These are phyloP conservation scores for Dovyalis caffra DNA, from an alignment of 345 rosid species.

Conservation along the genomic window DNA sequence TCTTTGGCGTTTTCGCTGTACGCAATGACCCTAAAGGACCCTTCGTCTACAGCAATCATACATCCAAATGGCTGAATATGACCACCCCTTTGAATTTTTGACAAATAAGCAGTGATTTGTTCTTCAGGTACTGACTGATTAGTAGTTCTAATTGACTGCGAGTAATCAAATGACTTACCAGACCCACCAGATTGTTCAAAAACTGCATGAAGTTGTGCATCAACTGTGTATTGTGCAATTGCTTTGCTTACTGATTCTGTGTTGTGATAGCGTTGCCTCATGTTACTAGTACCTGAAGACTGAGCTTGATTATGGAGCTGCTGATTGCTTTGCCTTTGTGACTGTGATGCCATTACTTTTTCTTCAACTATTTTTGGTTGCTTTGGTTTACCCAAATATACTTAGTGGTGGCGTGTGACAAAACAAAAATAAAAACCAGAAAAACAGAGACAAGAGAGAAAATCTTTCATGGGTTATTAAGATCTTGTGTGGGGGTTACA, in stretches of 20 bases:
- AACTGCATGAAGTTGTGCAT: constrained; percentile 90
- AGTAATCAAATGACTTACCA: constrained; percentile 83
- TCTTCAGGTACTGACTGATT: constrained; percentile 69
- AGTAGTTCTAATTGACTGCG: constrained; percentile 62
- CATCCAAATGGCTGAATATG: constrained; percentile 94
- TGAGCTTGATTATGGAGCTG: constrained; percentile 20
- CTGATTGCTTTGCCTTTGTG: constrained; percentile 18
- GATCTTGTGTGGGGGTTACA: neutral
- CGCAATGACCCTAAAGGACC: constrained; percentile 60
- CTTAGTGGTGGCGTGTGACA: neutral
- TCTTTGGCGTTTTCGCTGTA: constrained; percentile 88
- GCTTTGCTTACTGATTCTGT: constrained; percentile 74
- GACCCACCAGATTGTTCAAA: constrained; percentile 89
- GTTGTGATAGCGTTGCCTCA: constrained; percentile 36
- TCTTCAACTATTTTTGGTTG: neutral
- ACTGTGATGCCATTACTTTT: constrained; percentile 36
- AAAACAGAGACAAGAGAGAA: neutral
- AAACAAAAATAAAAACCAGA: neutral
- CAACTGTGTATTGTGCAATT: constrained; percentile 88
- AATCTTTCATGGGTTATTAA: neutral
- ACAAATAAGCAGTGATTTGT: constrained; percentile 80
- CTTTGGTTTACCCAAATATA: neutral
- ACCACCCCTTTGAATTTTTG: constrained; percentile 89
- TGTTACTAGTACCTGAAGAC: constrained; percentile 48
- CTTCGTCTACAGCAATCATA: constrained; percentile 76